Evolutionary conservation across 148 eudicot genomes (phyloP).

Genomic region (Spergularia bocconei): DNA sequence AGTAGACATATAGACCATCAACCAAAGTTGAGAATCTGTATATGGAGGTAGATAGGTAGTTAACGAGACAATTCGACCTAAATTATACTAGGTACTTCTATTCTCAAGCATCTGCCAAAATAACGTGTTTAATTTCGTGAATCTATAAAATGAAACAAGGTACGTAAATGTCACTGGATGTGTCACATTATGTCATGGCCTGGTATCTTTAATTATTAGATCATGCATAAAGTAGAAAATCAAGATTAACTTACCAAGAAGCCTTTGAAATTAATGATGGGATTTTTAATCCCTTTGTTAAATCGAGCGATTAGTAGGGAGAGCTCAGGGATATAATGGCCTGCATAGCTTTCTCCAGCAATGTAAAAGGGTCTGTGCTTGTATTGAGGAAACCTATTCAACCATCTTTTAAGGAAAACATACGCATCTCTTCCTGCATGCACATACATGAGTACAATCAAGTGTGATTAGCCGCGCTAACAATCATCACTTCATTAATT

Average conservation of each 20-base stretch:
- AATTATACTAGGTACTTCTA: no score
- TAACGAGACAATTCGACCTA: no score
- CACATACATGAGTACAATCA: neutral
- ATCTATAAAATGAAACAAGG: no score
- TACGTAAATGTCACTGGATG: no score
- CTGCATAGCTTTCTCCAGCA: constrained; percentile 50
- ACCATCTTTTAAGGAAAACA: constrained; percentile 33
- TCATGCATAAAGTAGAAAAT: neutral
- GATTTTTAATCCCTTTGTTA: constrained; percentile 22
- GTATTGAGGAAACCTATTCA: constrained; percentile 44
- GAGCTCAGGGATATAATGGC: constrained; percentile 33
- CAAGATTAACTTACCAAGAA: constrained; percentile 20
- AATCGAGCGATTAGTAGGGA: constrained; percentile 18
- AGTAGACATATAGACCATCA: no score
- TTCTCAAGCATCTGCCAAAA: no score
- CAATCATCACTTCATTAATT: no score
- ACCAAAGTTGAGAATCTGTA: no score
- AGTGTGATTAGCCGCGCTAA: neutral
- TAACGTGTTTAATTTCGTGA: no score
- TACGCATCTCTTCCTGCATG: constrained; percentile 30
- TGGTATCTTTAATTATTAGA: no score
- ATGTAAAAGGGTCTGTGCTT: constrained; percentile 40
- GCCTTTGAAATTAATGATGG: constrained; percentile 33
- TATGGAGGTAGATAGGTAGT: no score
- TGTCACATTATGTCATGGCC: no score